Conservation (phyloP, 306 rosid genomes). For the Cucumis hystrix region DNA sequence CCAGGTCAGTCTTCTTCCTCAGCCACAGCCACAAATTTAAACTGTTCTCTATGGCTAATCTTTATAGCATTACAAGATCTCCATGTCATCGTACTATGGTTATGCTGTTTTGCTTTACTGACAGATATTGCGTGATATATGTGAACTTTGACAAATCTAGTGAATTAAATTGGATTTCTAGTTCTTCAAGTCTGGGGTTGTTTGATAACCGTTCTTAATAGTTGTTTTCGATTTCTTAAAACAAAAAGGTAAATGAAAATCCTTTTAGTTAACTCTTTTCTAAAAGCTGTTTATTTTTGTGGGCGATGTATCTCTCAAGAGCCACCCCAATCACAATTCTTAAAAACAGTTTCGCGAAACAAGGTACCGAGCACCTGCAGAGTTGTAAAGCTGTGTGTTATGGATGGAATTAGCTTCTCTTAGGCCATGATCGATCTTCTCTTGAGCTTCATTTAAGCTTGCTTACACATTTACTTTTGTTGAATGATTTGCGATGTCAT, state of each 20-base stretch:
- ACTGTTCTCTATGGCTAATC: neutral
- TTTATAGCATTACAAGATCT: neutral
- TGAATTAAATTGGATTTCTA: neutral
- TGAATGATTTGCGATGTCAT: neutral
- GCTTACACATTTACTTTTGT: neutral
- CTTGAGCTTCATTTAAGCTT: neutral
- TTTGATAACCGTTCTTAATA: neutral
- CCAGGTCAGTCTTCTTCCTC: constrained; percentile 42
- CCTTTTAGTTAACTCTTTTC: neutral
- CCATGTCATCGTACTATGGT: neutral
- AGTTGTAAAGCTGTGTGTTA: neutral
- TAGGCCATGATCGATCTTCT: neutral
- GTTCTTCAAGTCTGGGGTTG: neutral
- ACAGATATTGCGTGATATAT: neutral
- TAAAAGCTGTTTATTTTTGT: neutral
- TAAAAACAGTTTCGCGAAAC: neutral
- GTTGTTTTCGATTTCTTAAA: neutral
- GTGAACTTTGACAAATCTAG: neutral
- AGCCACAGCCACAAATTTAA: constrained; percentile 3
- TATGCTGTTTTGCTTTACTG: neutral
- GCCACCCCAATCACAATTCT: neutral
- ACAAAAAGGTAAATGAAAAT: neutral
- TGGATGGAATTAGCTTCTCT: neutral
- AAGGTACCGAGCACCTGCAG: neutral
- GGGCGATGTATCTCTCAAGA: neutral